Percentiles rank a stretch among this genome's conserved stretches.
Conservation (phyloP, 345 rosid species). For the Streptanthus diversifolius region DNA sequence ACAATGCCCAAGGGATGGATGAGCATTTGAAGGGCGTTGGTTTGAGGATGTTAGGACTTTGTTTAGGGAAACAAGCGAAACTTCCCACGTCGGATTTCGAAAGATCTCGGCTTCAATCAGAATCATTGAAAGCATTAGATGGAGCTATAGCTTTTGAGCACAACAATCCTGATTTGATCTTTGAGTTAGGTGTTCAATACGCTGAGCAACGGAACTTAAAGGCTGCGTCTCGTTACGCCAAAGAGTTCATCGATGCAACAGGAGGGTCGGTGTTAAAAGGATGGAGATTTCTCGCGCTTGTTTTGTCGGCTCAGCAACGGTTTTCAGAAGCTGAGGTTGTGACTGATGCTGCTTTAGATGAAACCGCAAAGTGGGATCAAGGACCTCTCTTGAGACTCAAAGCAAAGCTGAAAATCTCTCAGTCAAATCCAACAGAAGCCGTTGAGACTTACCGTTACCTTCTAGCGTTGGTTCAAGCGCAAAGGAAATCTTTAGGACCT, state of each 20-base stretch:
- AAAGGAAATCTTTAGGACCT: slow-evolving; percentile 73
- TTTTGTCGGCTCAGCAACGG: slow-evolving; percentile 84
- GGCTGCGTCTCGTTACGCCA: slow-evolving; percentile 67
- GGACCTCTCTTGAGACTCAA: slow-evolving; percentile 75
- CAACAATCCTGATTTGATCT: slow-evolving; percentile 65
- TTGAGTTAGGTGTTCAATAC: slow-evolving; percentile 74
- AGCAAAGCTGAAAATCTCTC: slow-evolving; percentile 74
- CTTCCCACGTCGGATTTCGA: slow-evolving; percentile 73
- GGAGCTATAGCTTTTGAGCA: slow-evolving; percentile 62
- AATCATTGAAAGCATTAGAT: slow-evolving; percentile 73
- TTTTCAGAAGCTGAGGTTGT: slow-evolving; percentile 87
- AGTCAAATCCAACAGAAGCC: slow-evolving; percentile 65
- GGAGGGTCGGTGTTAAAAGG: slow-evolving; percentile 85
- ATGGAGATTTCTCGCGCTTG: slow-evolving; percentile 80
- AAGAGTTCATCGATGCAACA: slow-evolving; percentile 67
- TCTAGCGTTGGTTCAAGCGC: slow-evolving; percentile 92
- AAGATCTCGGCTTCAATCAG: slow-evolving; percentile 75
- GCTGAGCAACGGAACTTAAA: slow-evolving; percentile 83
- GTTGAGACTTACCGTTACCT: slow-evolving; percentile 82
- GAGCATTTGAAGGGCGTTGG: slow-evolving; percentile 80
- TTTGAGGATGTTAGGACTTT: slow-evolving; percentile 69
- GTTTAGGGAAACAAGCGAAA: slow-evolving; percentile 79
- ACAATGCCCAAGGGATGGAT: slow-evolving; percentile 53
- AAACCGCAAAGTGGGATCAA: slow-evolving; percentile 92
- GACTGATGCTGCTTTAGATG: slow-evolving; percentile 85